Conservation (phyloP, 73 alveolate genomes). For the Paramecium sonneborni region DNA sequence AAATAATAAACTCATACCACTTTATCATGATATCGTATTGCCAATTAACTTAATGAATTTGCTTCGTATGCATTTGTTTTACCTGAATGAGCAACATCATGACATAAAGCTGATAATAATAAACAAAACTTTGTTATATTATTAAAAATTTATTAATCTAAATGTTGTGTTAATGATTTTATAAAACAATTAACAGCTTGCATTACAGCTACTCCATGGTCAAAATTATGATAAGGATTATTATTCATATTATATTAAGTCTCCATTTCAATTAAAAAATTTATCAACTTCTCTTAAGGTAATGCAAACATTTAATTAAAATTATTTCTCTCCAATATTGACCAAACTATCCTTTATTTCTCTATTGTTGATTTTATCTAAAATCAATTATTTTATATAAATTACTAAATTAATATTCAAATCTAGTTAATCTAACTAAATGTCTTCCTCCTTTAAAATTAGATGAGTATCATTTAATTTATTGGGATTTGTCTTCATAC, state of each 20-base stretch:
- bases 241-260: slow-evolving; percentile 14
- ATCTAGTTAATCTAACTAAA: background rate
- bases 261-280: slow-evolving; percentile 51
- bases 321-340: slow-evolving; percentile 21
- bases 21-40: slow-evolving; percentile 65
- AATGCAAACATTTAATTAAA: slow-evolving; percentile 54
- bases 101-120: slow-evolving; percentile 64
- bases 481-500: slow-evolving; percentile 33
- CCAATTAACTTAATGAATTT: slow-evolving; percentile 27
- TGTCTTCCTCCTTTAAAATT: background rate
- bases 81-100: slow-evolving; percentile 71
- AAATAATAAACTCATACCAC: slow-evolving; percentile 7
- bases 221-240: slow-evolving; percentile 63
- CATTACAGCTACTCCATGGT: slow-evolving; percentile 66
- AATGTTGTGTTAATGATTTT: background rate
- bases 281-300: slow-evolving; percentile 41
- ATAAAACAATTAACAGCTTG: slow-evolving; percentile 34
- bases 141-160: background rate
- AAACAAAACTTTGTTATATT: slow-evolving; percentile 42
- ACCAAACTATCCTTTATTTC: slow-evolving; percentile 49
- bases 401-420: background rate
- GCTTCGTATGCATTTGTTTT: slow-evolving; percentile 58
- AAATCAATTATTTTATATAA: background rate
- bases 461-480: slow-evolving; percentile 35
- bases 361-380: background rate